A percentile compares a stretch with the other conserved stretches of the same genome.
Conservation (phyloP, 441 rosid species). For the Syzygium syzygioides region DNA sequence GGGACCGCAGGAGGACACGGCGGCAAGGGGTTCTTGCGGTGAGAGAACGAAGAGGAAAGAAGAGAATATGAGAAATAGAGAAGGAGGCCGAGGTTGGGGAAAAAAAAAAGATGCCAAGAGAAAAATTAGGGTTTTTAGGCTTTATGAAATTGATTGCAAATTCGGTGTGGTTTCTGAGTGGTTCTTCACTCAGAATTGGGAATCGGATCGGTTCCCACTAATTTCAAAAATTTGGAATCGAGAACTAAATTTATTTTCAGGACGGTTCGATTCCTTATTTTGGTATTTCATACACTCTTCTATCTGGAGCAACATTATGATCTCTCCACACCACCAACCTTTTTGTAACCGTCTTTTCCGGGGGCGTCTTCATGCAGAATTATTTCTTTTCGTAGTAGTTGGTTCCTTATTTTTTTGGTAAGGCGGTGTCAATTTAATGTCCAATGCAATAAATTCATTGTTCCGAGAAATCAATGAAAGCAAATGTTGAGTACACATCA, state of each 20-base stretch:
- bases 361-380: neutral
- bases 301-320: neutral
- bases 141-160: neutral
- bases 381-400: neutral
- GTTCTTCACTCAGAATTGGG: neutral
- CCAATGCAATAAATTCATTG: neutral
- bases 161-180: neutral
- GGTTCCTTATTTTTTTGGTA: neutral
- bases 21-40: neutral
- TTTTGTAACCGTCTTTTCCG: neutral
- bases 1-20: neutral
- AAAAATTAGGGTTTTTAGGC: neutral
- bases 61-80: neutral
- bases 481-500: conserved; percentile 8
- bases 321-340: neutral
- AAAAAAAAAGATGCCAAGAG: neutral
- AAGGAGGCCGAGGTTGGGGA: neutral
- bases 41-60: neutral
- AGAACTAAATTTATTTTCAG: neutral
- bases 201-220: neutral
- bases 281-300: neutral
- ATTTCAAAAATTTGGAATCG: too few relatives aligned
- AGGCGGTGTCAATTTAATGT: neutral
- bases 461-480: neutral
- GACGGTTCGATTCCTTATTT: neutral